Evolutionary conservation across 345 rosid species (phyloP).

Genomic region (Balakata baccata): DNA sequence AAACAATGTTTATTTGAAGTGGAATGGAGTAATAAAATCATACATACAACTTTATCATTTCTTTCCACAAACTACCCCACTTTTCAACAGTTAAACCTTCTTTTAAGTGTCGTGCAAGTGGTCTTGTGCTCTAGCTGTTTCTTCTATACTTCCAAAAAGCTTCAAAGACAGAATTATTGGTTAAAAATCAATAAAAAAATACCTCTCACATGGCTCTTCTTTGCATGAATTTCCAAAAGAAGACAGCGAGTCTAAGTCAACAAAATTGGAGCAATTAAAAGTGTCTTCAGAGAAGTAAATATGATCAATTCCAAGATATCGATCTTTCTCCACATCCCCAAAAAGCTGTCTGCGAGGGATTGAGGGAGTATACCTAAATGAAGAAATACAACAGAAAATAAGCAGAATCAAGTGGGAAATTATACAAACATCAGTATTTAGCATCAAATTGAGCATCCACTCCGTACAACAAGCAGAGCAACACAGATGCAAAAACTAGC

Average conservation of each 20-base stretch:
- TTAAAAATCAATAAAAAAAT: constrained; percentile 18
- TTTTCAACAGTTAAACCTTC: neutral
- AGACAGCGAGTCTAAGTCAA: constrained; percentile 90
- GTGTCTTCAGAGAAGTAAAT: constrained; percentile 58
- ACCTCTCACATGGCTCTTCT: constrained; percentile 86
- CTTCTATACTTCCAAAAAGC: neutral
- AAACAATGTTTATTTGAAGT: no score
- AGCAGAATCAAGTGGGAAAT: constrained; percentile 15
- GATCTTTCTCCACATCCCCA: constrained; percentile 60
- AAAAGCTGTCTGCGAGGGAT: constrained; percentile 72
- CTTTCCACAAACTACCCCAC: neutral
- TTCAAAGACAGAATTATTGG: neutral
- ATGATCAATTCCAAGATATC: constrained; percentile 47
- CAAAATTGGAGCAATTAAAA: constrained; percentile 77
- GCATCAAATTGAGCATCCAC: constrained; percentile 2
- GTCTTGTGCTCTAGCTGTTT: neutral
- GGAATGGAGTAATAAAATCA: neutral
- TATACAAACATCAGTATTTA: neutral
- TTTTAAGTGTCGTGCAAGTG: neutral
- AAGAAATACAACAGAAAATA: constrained; percentile 13
- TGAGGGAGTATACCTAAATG: constrained; percentile 64
- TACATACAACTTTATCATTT: neutral
- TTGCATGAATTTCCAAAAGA: constrained; percentile 90
- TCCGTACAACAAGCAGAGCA: neutral
- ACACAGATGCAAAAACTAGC: neutral